Evolutionary conservation across 1,139 yeast species (phyloP), one percentile per base, ranked within the genome.

Genomic region (Protomyces macrosporus): DNA sequence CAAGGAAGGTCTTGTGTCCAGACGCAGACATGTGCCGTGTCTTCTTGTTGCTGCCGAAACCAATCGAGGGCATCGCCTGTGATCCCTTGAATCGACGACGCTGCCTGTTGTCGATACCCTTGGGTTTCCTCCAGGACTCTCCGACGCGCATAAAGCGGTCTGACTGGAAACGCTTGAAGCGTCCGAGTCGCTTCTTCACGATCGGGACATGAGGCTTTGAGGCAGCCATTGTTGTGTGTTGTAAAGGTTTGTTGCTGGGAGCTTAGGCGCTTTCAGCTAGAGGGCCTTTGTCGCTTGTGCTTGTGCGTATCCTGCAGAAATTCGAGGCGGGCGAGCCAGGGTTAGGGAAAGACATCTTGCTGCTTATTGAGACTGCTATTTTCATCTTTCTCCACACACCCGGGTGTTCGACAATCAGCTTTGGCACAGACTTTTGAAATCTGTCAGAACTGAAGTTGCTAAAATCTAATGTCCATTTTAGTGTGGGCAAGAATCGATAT

Each of bases 81-180:
- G 95, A 87, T 78, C 98, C 98, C 87, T 98, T 90, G 96, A 93
- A 95, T 85, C 98, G 90, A 86, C 98, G 91, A 39, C 69, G 69
- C 80, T 91, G 97, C 84, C 91, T 87, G 76, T 97, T 91, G 86
- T 95, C 99, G 79, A 95, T 95, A 93, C 99, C 99, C 90, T 91
- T 93, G 84, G 95, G 98, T 85, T 93, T 93, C 90, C 99, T 93
- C 98, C 98, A 95, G 86, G 87, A 87, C 83, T 90, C 97, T 77
- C 90, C 83, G 75, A 93, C 97, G 83, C 98, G 91, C 86, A 86
- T 86, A 84, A 90, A 93, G 83, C 97, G 90, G 88, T 95, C 99
- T 81, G 97, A 90, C 86, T 95, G 98, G 82, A 93, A 98, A 85
- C 99, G 90, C 93, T 90, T 93, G 90, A 95, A 95, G 87, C 88